phyloP scores from a whole-genome alignment of 2,329 filamentous ascomycete species.

The Byssochlamys sp. region DNA sequence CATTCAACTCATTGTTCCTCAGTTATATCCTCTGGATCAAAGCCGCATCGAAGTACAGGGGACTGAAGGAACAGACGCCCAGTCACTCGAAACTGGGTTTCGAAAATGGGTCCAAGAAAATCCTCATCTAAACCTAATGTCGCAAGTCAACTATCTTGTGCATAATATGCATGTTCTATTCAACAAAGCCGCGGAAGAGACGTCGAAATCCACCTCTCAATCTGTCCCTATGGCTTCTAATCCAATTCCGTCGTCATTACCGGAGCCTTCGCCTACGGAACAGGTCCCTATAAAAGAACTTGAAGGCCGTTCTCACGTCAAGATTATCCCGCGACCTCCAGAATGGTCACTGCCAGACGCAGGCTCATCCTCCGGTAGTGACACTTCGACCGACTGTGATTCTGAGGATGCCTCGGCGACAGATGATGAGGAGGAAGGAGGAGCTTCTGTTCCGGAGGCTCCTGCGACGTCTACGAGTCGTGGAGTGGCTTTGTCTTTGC shows the following conservation, averaged over 20 bases:
- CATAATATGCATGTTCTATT: slow-evolving; percentile 61
- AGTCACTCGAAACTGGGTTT: slow-evolving; percentile 57
- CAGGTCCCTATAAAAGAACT: slow-evolving; percentile 4
- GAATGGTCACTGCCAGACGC: slow-evolving; percentile 53
- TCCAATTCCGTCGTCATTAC: slow-evolving; percentile 6
- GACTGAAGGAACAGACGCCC: slow-evolving; percentile 50
- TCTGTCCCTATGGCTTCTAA: slow-evolving; percentile 5
- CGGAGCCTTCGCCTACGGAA: slow-evolving; percentile 8
- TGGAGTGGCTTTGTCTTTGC: slow-evolving; percentile 71
- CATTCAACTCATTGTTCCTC: slow-evolving; percentile 59
- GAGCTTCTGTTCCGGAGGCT: slow-evolving; percentile 24
- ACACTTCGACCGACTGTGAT: slow-evolving; percentile 36
- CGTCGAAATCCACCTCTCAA: slow-evolving; percentile 6
- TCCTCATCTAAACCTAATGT: slow-evolving; percentile 56
- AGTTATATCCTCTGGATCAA: slow-evolving; percentile 61
- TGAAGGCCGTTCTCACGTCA: slow-evolving; percentile 54
- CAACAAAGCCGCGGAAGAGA: slow-evolving; percentile 39
- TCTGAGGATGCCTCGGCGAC: slow-evolving; percentile 33
- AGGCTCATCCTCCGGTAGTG: slow-evolving; percentile 22
- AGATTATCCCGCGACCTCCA: slow-evolving; percentile 63
- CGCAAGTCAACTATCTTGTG: slow-evolving; percentile 63
- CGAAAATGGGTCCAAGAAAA: slow-evolving; percentile 48
- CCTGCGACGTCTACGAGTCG: slow-evolving; percentile 44
- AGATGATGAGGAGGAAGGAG: slow-evolving; percentile 37
- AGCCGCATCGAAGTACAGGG: slow-evolving; percentile 58